phyloP scores from a whole-genome alignment of 139 green algal species.

The Closterium sp. region DNA sequence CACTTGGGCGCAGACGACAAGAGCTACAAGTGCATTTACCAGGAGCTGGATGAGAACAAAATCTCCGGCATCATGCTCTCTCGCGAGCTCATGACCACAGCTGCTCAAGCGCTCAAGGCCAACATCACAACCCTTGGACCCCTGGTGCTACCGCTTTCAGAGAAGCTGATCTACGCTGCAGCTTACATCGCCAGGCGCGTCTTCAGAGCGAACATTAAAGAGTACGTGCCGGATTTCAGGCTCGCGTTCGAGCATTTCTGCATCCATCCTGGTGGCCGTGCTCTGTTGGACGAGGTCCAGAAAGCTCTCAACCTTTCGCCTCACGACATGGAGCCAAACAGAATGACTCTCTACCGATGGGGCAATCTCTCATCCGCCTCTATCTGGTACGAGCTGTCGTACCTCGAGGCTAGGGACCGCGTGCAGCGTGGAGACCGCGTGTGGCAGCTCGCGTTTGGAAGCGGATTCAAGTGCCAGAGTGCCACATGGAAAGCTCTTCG shows the following conservation, averaged over 20 bases:
- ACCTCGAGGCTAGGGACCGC: slow-evolving; percentile 30
- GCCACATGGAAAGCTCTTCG: slow-evolving; percentile 60
- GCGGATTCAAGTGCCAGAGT: slow-evolving; percentile 56
- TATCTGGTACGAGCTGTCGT: slow-evolving; percentile 65
- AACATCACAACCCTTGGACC: slow-evolving; percentile 96
- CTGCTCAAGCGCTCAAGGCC: slow-evolving; percentile 77
- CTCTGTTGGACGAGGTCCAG: slow-evolving; percentile 93
- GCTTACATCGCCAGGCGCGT: slow-evolving; percentile 75
- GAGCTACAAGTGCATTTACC: slow-evolving; percentile 81
- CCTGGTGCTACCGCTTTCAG: slow-evolving; percentile 85
- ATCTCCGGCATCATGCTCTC: slow-evolving; percentile 73
- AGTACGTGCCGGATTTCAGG: slow-evolving; percentile 97
- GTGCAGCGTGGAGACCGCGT: slow-evolving; percentile 44
- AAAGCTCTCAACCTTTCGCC: slow-evolving; percentile 79
- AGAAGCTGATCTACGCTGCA: slow-evolving; percentile 57
- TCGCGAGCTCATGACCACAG: slow-evolving; percentile 63
- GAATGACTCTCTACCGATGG: slow-evolving; percentile 39
- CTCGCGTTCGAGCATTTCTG: slow-evolving; percentile 95
- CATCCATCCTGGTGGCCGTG: slow-evolving; percentile 91
- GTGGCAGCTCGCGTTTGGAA: slow-evolving; percentile 59
- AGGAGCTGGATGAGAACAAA: slow-evolving; percentile 54
- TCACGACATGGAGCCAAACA: slow-evolving; percentile 66
- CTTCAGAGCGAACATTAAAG: slow-evolving; percentile 45
- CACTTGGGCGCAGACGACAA: slow-evolving; percentile 85
- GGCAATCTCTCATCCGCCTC: slow-evolving; percentile 54